phyloP scores from a whole-genome alignment of 2,329 filamentous ascomycete species.

The Chaetothyriales sp. region DNA sequence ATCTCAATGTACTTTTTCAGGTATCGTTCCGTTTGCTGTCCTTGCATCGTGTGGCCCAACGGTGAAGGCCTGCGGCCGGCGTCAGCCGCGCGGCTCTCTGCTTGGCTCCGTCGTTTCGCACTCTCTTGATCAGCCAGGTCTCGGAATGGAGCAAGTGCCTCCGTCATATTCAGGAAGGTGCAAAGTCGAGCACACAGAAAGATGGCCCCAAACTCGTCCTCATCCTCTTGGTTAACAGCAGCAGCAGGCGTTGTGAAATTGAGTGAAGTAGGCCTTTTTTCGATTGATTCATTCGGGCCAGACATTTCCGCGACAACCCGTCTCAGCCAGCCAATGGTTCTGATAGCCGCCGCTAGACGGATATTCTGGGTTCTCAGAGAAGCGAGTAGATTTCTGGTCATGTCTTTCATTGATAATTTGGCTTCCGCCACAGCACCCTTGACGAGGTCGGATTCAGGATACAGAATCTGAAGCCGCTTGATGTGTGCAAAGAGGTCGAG shows the following conservation, averaged over 20 bases:
- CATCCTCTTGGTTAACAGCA: slow-evolving; percentile 26
- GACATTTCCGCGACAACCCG: slow-evolving; percentile 61
- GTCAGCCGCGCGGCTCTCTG: slow-evolving; percentile 5
- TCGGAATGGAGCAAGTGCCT: slow-evolving; percentile 69
- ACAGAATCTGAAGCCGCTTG: slow-evolving; percentile 67
- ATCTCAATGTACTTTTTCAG: slow-evolving; percentile 94
- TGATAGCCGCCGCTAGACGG: slow-evolving; percentile 78
- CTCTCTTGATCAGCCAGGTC: slow-evolving; percentile 84
- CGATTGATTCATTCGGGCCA: slow-evolving; percentile 33
- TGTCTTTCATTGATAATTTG: slow-evolving; percentile 73
- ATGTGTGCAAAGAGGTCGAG: slow-evolving; percentile 91
- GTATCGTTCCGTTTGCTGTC: slow-evolving; percentile 87
- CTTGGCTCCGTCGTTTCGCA: slow-evolving; percentile 27
- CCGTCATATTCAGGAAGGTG: slow-evolving; percentile 65
- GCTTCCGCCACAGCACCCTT: slow-evolving; percentile 61
- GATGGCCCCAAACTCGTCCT: slow-evolving; percentile 64
- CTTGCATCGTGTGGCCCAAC: slow-evolving; percentile 27
- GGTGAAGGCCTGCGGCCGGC: slow-evolving; percentile 4
- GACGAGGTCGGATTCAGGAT: slow-evolving; percentile 65
- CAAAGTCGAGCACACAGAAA: slow-evolving; percentile 78
- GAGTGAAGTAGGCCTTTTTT: not conserved
- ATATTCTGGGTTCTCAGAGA: slow-evolving; percentile 58
- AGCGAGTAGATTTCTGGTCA: slow-evolving; percentile 70
- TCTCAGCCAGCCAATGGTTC: slow-evolving; percentile 82
- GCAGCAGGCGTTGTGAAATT: slow-evolving; percentile 18